Percentiles rank a stretch among this genome's conserved stretches.
Conservation (phyloP, 1,284 basidiomycete genomes). For the Ustilago lituana region DNA sequence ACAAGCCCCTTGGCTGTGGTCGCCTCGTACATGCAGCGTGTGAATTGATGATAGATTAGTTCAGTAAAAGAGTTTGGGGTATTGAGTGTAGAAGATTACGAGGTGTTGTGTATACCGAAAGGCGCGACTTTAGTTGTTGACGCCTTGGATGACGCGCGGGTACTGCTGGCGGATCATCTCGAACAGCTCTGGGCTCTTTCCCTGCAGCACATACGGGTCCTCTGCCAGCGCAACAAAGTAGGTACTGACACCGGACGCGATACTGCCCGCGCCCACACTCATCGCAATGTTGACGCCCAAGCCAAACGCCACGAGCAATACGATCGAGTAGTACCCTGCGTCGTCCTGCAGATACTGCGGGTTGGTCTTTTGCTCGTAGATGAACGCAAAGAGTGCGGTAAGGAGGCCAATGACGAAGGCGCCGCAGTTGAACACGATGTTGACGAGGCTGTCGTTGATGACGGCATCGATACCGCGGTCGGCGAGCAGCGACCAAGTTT, state of each 20-base stretch:
- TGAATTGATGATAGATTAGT: background rate
- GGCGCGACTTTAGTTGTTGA: slow-evolving; percentile 37
- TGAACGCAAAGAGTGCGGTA: slow-evolving; percentile 80
- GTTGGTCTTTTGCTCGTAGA: slow-evolving; percentile 73
- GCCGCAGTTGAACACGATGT: slow-evolving; percentile 70
- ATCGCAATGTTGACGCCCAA: slow-evolving; percentile 67
- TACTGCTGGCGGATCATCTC: slow-evolving; percentile 60
- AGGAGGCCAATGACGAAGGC: slow-evolving; percentile 81
- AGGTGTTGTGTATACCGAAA: background rate
- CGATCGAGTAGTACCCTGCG: slow-evolving; percentile 46
- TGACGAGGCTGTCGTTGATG: slow-evolving; percentile 84
- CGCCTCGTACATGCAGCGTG: background rate
- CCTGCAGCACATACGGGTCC: slow-evolving; percentile 53
- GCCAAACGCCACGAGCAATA: slow-evolving; percentile 61
- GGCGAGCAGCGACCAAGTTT: slow-evolving; percentile 86
- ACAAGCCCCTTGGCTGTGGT: no score
- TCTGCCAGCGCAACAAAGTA: slow-evolving; percentile 67
- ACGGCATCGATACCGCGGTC: slow-evolving; percentile 82
- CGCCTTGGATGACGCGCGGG: slow-evolving; percentile 66
- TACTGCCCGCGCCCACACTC: slow-evolving; percentile 63
- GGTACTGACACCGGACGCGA: slow-evolving; percentile 64
- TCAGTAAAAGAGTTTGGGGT: background rate
- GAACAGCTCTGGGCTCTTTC: slow-evolving; percentile 54
- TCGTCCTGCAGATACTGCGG: slow-evolving; percentile 58
- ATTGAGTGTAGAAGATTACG: background rate